A percentile compares a stretch with the other conserved stretches of the same genome.
These are phyloP conservation scores for Prunus salicina DNA, from an alignment of 306 rosid species.

Conservation along the genomic window DNA sequence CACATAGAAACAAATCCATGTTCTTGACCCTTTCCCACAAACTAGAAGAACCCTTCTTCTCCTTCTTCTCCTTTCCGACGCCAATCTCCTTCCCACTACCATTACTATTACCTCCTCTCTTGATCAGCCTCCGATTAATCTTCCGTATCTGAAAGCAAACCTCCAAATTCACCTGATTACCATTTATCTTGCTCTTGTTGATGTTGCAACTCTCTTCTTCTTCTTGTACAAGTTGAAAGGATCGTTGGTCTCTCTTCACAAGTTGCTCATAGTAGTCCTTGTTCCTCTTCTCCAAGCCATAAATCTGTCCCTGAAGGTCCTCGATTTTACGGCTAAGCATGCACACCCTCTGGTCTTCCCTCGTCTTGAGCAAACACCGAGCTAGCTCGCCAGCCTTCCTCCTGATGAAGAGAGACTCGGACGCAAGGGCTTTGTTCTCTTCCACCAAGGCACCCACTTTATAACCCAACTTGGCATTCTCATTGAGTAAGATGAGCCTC, in stretches of 20 bases:
- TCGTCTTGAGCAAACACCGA: conserved; percentile 67
- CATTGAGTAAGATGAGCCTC: conserved; percentile 73
- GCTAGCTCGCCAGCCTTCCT: conserved; percentile 80
- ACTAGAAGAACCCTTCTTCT: conserved; percentile 22
- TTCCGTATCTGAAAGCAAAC: conserved; percentile 53
- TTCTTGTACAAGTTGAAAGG: background rate
- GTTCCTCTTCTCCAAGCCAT: conserved; percentile 86
- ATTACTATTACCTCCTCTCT: conserved; percentile 12
- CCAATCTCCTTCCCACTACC: conserved; percentile 18
- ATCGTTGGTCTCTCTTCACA: conserved; percentile 29
- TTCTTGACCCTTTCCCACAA: conserved; percentile 73
- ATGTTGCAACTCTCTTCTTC: conserved; percentile 11
- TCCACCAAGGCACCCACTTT: conserved; percentile 57
- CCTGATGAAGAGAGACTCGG: conserved; percentile 66
- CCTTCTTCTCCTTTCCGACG: background rate
- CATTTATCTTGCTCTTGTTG: conserved; percentile 20
- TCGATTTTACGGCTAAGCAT: conserved; percentile 71
- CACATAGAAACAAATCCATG: conserved; percentile 77
- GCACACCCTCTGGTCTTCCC: conserved; percentile 81
- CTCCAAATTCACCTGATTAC: conserved; percentile 48
- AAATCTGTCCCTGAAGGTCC: conserved; percentile 81
- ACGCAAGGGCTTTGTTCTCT: conserved; percentile 68
- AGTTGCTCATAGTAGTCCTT: conserved; percentile 72
- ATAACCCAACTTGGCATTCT: conserved; percentile 69
- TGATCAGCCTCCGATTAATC: conserved; percentile 36